Conservation (phyloP, 192 early-diverging fungal genomes). For the Gonapodya prolifera region DNA sequence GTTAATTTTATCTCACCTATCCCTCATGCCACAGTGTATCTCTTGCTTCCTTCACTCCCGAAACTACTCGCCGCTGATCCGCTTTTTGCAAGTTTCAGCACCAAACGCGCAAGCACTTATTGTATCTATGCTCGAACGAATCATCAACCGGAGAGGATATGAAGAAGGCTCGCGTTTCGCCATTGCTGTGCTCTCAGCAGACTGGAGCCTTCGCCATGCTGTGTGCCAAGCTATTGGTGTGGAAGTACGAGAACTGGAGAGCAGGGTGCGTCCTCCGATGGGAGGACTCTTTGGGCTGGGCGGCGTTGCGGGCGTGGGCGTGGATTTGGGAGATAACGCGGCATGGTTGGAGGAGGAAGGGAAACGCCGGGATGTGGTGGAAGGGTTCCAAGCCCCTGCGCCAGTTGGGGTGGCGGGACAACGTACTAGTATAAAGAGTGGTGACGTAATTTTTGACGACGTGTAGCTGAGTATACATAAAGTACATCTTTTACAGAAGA, state of each 20-base stretch:
- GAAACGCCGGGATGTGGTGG: not conserved
- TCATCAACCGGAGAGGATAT: no score
- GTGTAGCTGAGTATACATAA: no score
- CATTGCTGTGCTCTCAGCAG: not conserved
- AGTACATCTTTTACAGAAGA: no score
- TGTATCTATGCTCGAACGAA: not conserved
- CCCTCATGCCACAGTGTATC: not conserved
- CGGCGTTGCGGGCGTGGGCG: not conserved
- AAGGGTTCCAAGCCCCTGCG: no score
- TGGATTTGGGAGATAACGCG: not conserved
- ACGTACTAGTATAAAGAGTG: no score
- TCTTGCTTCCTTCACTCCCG: not conserved
- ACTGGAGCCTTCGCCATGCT: not conserved
- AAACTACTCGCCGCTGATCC: not conserved
- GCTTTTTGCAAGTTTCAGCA: not conserved
- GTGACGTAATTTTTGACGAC: no score
- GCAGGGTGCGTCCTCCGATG: not conserved
- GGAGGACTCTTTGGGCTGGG: not conserved
- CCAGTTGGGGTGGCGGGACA: no score
- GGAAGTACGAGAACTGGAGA: not conserved
- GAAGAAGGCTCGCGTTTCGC: not conserved
- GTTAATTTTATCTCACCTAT: not conserved
- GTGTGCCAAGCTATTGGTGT: not conserved
- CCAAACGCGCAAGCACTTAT: not conserved
- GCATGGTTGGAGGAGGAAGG: not conserved